Percentiles rank a stretch among this genome's conserved stretches.
phyloP scores from a whole-genome alignment of 352 stramenopile genomes.

The Globisporangium mamillatum region DNA sequence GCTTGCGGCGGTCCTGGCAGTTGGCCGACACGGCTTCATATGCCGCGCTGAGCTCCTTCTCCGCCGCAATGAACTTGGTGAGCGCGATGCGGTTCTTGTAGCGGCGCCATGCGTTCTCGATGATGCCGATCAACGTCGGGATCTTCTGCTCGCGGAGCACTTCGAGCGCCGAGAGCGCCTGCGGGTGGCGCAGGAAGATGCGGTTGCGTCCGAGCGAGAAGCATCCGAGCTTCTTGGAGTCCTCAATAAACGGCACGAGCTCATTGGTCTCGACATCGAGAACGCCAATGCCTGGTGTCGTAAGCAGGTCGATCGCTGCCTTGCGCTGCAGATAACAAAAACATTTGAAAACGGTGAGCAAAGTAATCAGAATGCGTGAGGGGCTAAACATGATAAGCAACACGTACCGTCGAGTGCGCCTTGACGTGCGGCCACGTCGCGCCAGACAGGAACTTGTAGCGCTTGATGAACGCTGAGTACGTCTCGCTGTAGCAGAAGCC shows the following conservation, averaged over 20 bases:
- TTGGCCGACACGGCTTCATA: constrained; percentile 61
- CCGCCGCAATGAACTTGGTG: constrained; percentile 51
- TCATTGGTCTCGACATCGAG: constrained; percentile 45
- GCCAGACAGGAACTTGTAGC: constrained; percentile 81
- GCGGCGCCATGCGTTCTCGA: constrained; percentile 82
- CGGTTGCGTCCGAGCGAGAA: constrained; percentile 86
- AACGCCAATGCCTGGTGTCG: constrained; percentile 55
- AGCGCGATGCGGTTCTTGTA: constrained; percentile 76
- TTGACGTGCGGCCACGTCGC: constrained; percentile 69
- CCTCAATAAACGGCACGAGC: constrained; percentile 71
- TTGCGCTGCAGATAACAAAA: constrained; percentile 37
- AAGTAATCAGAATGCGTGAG: background rate
- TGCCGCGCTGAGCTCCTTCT: constrained; percentile 45
- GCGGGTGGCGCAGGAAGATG: constrained; percentile 88
- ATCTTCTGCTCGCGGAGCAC: constrained; percentile 77
- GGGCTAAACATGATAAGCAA: background rate
- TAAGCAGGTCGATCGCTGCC: constrained; percentile 71
- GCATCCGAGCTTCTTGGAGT: constrained; percentile 68
- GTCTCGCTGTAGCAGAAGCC: constrained; percentile 84
- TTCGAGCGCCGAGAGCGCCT: constrained; percentile 86
- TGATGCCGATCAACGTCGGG: constrained; percentile 71
- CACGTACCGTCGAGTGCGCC: constrained; percentile 49
- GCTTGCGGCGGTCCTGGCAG: constrained; percentile 69
- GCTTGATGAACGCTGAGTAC: constrained; percentile 80
- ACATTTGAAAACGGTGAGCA: background rate